A percentile compares a stretch with the other conserved stretches of the same genome.
These are phyloP conservation scores for rapeseed (Brassica napus) DNA, from an alignment of 345 rosid genomes.

Conservation along the genomic window Da-Ae NC_063436.1:1622501-1623000, in stretches of 20 bases:
- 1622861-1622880: constrained; percentile 53
- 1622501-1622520: background rate
- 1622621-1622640: constrained; percentile 86
- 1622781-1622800: constrained; percentile 80
- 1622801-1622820: constrained; percentile 83
- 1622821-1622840: constrained; percentile 54
- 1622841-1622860: constrained; percentile 69
- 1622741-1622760: constrained; percentile 43
- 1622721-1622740: background rate
- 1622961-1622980: constrained; percentile 72
- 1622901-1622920: constrained; percentile 84
- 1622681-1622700: background rate
- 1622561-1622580: constrained; percentile 87
- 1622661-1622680: constrained; percentile 28
- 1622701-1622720: background rate
- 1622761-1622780: constrained; percentile 45
- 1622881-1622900: constrained; percentile 54
- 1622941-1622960: constrained; percentile 49
- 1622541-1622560: constrained; percentile 40
- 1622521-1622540: background rate
- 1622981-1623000: constrained; percentile 88
- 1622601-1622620: constrained; percentile 97
- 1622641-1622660: constrained; percentile 90
- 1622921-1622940: constrained; percentile 67
- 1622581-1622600: constrained; percentile 95